Conservation (phyloP, 768 basidiomycete genomes). For the Suillus sp. region DNA sequence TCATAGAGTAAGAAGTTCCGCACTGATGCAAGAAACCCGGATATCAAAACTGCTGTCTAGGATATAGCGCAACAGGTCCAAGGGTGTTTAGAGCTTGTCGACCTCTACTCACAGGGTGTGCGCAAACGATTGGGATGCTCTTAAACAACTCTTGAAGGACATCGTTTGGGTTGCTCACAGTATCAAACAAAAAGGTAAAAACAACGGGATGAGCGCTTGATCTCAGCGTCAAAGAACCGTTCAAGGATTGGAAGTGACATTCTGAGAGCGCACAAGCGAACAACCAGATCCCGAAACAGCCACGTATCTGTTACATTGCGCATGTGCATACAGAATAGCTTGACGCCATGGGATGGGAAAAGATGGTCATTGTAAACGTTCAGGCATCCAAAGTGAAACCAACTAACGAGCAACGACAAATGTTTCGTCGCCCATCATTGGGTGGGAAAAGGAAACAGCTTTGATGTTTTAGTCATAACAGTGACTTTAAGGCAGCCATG, state of each 20-base stretch:
- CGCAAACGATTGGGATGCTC: slow-evolving; percentile 79
- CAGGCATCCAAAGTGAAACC: neutral
- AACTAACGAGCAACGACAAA: neutral
- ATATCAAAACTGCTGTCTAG: slow-evolving; percentile 46
- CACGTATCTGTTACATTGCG: too few relatives aligned
- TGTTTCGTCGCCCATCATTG: neutral
- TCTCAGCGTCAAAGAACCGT: too few relatives aligned
- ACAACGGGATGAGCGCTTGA: too few relatives aligned
- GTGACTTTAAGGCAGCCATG: neutral
- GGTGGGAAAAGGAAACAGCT: neutral
- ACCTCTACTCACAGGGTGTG: slow-evolving; percentile 67
- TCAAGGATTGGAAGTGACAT: too few relatives aligned
- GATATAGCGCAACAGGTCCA: neutral
- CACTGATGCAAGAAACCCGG: slow-evolving; percentile 58
- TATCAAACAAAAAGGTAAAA: slow-evolving; percentile 70
- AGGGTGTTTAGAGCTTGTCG: neutral
- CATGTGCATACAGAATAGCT: too few relatives aligned
- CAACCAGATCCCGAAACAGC: too few relatives aligned
- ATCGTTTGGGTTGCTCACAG: slow-evolving; percentile 50
- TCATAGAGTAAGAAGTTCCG: slow-evolving; percentile 59
- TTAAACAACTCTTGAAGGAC: slow-evolving; percentile 69
- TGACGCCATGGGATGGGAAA: too few relatives aligned
- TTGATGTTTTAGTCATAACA: neutral
- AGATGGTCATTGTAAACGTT: too few relatives aligned
- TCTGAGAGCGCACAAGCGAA: too few relatives aligned